These are phyloP conservation scores for Astraeus odoratus DNA, from an alignment of 768 basidiomycete genomes.

Conservation along the genomic window DNA sequence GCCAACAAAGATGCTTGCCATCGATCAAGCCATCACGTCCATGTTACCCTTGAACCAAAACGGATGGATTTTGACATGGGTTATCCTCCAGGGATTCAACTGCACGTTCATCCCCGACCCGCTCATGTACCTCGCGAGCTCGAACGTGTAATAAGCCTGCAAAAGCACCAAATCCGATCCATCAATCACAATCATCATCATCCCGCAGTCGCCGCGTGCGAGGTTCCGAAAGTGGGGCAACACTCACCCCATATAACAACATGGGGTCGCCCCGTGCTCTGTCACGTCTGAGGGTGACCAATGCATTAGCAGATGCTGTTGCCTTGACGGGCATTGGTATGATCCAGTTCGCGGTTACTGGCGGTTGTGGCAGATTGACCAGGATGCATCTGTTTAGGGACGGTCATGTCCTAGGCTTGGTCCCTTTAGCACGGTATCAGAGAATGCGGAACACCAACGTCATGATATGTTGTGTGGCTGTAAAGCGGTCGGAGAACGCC, in stretches of 20 bases:
- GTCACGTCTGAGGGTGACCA: conserved; percentile 19
- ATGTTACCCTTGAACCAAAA: conserved; percentile 23
- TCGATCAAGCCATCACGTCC: conserved; percentile 16
- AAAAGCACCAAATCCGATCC: not conserved
- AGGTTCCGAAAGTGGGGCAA: not conserved
- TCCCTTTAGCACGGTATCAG: not conserved
- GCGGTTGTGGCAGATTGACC: conserved; percentile 22
- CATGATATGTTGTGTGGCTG: conserved; percentile 17
- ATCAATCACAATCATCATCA: too few relatives aligned
- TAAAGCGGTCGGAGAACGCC: conserved; percentile 16
- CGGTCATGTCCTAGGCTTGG: not conserved
- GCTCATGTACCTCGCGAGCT: conserved; percentile 12
- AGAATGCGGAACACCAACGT: conserved; percentile 10
- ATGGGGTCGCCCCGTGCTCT: conserved; percentile 17
- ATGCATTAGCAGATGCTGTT: conserved; percentile 18
- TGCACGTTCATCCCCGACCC: conserved; percentile 9
- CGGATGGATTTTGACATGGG: conserved; percentile 21
- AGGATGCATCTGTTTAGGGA: conserved; percentile 13
- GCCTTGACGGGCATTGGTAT: conserved; percentile 15
- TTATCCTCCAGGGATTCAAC: conserved; percentile 20
- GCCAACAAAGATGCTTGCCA: not conserved
- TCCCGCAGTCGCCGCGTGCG: too few relatives aligned
- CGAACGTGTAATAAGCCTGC: conserved; percentile 22
- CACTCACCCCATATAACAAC: conserved; percentile 19
- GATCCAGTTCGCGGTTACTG: conserved; percentile 9